phyloP scores from a whole-genome alignment of 306 rosid species.

The Cyclanthera cordifolia region DNA sequence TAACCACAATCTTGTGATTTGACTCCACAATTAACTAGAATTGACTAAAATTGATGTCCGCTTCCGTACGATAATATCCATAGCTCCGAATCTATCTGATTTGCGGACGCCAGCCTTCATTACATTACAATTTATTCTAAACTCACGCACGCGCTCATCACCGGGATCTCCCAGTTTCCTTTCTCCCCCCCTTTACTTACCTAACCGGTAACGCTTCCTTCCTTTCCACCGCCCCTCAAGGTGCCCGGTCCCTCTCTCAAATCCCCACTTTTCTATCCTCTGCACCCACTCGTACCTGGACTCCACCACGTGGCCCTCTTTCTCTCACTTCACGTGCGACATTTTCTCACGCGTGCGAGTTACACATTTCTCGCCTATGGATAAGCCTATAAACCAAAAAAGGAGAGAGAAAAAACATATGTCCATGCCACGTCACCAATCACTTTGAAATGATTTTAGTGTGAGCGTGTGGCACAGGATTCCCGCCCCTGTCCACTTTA shows the following conservation, averaged over 20 bases:
- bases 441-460: not conserved
- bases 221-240: not conserved
- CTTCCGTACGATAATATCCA: slow-evolving; percentile 18
- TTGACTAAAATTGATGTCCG: slow-evolving; percentile 14
- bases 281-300: no score
- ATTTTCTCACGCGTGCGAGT: no score
- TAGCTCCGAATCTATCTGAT: slow-evolving; percentile 14
- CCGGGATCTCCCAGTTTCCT: slow-evolving; percentile 13
- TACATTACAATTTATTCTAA: slow-evolving; percentile 4
- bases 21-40: slow-evolving; percentile 14
- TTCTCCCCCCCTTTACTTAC: not conserved
- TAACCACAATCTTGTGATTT: slow-evolving; percentile 2
- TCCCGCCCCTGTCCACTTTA: not conserved
- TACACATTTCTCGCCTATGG: no score
- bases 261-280: no score
- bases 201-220: slow-evolving; percentile 4
- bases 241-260: not conserved
- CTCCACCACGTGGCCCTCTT: no score
- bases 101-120: slow-evolving; percentile 9
- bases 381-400: no score
- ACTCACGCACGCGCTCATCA: slow-evolving; percentile 6
- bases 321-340: no score
- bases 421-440: no score
- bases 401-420: no score
- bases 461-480: not conserved